phyloP scores from a whole-genome alignment of 2,329 filamentous ascomycete species.

The Pestalotiopsis fici region DNA sequence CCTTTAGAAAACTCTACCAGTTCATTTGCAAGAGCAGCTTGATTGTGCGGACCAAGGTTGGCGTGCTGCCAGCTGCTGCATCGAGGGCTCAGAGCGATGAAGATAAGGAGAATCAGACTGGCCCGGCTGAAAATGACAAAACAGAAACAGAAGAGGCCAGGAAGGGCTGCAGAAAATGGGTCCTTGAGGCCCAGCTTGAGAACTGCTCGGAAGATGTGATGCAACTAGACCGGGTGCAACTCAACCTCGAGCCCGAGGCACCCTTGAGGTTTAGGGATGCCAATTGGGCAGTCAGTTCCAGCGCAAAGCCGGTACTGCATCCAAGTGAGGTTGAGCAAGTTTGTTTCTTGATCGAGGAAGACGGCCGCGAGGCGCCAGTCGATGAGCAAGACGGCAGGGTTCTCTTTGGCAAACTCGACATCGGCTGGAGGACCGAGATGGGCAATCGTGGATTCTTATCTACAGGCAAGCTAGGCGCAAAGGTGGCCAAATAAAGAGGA shows the following conservation, averaged over 20 bases:
- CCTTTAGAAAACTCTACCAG: conserved; percentile 94
- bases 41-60: conserved; percentile 88
- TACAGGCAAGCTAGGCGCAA: conserved; percentile 76
- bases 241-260: conserved; percentile 48
- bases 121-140: conserved; percentile 26
- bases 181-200: conserved; percentile 91
- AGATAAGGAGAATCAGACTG: conserved; percentile 3
- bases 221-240: conserved; percentile 51
- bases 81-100: conserved; percentile 4
- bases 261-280: conserved; percentile 54
- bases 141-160: conserved; percentile 11
- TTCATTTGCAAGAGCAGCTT: conserved; percentile 91
- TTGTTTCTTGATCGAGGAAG: conserved; percentile 61
- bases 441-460: conserved; percentile 85
- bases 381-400: conserved; percentile 61
- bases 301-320: conserved; percentile 55
- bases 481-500: conserved; percentile 31
- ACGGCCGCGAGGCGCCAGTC: conserved; percentile 34
- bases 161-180: conserved; percentile 52
- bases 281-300: conserved; percentile 53
- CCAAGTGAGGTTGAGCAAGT: conserved; percentile 67
- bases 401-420: conserved; percentile 77
- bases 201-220: conserved; percentile 87
- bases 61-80: conserved; percentile 53
- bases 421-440: conserved; percentile 89